Conservation (phyloP, 2,329 filamentous ascomycete species). For the Cercospora sp. region DNA sequence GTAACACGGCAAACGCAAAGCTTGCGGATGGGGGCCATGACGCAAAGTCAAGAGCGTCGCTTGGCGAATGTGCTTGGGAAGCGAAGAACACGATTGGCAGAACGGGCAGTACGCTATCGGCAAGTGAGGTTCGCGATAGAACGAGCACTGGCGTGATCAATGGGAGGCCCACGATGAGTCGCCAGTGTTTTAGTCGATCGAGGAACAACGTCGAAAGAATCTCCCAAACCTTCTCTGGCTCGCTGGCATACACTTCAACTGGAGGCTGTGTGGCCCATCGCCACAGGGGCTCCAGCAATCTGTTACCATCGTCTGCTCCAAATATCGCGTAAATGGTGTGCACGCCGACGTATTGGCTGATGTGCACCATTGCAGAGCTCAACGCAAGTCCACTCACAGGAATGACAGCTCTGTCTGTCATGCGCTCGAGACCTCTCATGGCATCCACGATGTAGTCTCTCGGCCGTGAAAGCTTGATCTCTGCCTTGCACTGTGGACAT, state of each 20-base stretch:
- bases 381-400: conserved; percentile 62
- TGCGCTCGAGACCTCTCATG: conserved; percentile 59
- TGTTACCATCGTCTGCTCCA: conserved; percentile 59
- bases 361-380: conserved; percentile 38
- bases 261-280: conserved; percentile 27
- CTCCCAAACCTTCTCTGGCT: conserved; percentile 13
- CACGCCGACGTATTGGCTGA: conserved; percentile 52
- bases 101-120: conserved; percentile 63
- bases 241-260: conserved; percentile 28
- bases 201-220: conserved; percentile 26
- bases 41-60: conserved; percentile 52
- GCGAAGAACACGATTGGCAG: conserved; percentile 63
- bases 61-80: conserved; percentile 50
- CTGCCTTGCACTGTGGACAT: conserved; percentile 87
- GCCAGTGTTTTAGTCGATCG: conserved; percentile 45
- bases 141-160: conserved; percentile 68
- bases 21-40: conserved; percentile 67
- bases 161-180: conserved; percentile 61
- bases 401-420: conserved; percentile 61
- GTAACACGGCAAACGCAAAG: conserved; percentile 65
- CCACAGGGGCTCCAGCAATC: conserved; percentile 51
- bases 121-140: conserved; percentile 64
- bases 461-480: conserved; percentile 74
- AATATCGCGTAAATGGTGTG: conserved; percentile 67
- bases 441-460: conserved; percentile 70